Conservation (phyloP, 495 filamentous ascomycete genomes). For the Aspergillus nanangensis region DNA sequence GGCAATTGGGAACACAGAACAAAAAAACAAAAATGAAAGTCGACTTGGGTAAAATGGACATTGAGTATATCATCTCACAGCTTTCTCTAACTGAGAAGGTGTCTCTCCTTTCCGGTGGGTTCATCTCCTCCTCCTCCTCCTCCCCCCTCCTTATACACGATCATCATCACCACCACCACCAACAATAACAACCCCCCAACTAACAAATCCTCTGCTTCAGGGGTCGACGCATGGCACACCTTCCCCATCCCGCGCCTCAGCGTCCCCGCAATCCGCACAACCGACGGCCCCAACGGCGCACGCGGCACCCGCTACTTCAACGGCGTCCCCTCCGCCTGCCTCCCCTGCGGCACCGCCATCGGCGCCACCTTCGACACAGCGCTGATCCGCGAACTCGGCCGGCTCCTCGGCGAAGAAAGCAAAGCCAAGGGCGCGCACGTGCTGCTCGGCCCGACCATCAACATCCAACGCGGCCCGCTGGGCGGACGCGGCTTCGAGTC, state of each 20-base stretch:
- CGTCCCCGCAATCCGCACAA: constrained; percentile 60
- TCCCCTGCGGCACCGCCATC: constrained; percentile 58
- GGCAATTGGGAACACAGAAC: too few relatives aligned
- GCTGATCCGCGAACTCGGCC: constrained; percentile 50
- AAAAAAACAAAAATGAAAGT: background rate
- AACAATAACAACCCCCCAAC: too few relatives aligned
- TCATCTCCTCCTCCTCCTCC: background rate
- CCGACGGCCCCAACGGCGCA: constrained; percentile 66
- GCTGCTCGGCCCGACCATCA: constrained; percentile 69
- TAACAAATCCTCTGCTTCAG: constrained; percentile 17
- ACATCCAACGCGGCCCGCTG: constrained; percentile 64
- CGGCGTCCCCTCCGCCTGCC: constrained; percentile 55
- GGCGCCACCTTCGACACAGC: constrained; percentile 60
- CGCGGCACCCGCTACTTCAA: constrained; percentile 62
- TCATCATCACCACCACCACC: background rate
- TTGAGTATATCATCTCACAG: background rate
- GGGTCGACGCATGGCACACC: constrained; percentile 69
- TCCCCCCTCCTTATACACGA: too few relatives aligned
- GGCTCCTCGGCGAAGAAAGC: constrained; percentile 54
- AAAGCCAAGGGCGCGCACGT: constrained; percentile 60
- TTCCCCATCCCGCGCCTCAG: constrained; percentile 56
- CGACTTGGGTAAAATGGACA: background rate
- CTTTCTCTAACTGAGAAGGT: background rate
- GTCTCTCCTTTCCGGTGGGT: background rate
- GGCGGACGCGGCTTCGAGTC: constrained; percentile 72